phyloP scores from a whole-genome alignment of 441 rosid species.

The Jatropha multifida region DNA sequence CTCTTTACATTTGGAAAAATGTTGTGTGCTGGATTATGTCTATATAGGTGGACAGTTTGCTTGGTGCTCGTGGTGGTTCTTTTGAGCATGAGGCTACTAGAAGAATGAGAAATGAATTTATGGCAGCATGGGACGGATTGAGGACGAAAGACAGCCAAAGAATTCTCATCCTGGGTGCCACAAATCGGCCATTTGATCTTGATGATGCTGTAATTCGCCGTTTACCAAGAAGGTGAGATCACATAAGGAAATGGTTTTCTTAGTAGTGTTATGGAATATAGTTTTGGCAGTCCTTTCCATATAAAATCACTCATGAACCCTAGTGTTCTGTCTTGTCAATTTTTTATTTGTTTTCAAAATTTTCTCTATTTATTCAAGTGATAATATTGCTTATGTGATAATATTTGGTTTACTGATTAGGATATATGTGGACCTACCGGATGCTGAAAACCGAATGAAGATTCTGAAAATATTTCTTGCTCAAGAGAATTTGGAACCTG shows the following conservation, averaged over 20 bases:
- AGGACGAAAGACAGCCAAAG: constrained; percentile 93
- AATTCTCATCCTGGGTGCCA: constrained; percentile 92
- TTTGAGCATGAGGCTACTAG: constrained; percentile 95
- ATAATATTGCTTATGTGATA: constrained; percentile 22
- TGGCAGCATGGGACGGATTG: constrained; percentile 99
- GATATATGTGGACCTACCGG: constrained; percentile 90
- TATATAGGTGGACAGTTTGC: constrained; percentile 82
- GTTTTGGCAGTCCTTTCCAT: not conserved
- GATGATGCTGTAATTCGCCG: constrained; percentile 98
- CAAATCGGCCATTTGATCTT: constrained; percentile 97
- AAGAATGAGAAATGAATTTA: constrained; percentile 98
- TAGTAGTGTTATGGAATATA: not conserved
- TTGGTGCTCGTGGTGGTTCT: constrained; percentile 97
- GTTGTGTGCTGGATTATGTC: constrained; percentile 14
- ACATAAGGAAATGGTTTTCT: not conserved
- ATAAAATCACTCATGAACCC: not conserved
- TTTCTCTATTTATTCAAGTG: not conserved
- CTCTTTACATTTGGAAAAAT: not conserved
- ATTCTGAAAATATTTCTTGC: constrained; percentile 71
- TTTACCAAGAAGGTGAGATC: constrained; percentile 80
- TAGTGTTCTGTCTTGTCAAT: constrained; percentile 3
- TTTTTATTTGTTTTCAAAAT: too few species aligned
- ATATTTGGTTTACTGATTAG: constrained; percentile 39
- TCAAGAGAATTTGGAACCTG: constrained; percentile 58
- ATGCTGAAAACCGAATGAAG: constrained; percentile 82